Evolutionary conservation across 1,284 basidiomycete genomes (phyloP).

Genomic region (Puccinia hordei): DNA sequence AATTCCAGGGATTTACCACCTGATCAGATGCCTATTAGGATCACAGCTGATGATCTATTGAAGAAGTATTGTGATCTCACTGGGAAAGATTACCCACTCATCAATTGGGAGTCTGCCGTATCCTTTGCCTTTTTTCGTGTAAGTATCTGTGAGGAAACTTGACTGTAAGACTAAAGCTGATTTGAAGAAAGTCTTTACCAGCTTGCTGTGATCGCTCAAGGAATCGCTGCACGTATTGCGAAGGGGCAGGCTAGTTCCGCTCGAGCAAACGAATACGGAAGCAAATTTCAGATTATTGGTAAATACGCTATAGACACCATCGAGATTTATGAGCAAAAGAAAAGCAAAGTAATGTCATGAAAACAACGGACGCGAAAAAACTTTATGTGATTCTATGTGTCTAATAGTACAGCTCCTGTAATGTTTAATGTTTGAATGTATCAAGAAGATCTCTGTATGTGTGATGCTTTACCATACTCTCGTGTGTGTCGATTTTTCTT

Average conservation of each 20-base stretch:
- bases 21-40: slow-evolving; percentile 66
- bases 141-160: slow-evolving; percentile 57
- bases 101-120: slow-evolving; percentile 73
- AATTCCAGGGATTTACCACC: slow-evolving; percentile 65
- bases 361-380: not conserved
- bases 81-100: slow-evolving; percentile 70
- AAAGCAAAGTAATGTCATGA: slow-evolving; percentile 54
- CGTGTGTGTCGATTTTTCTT: no score
- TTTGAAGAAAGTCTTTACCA: slow-evolving; percentile 57
- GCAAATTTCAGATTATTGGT: slow-evolving; percentile 70
- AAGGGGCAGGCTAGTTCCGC: slow-evolving; percentile 84
- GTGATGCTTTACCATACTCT: no score
- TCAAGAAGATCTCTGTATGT: no score
- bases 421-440: not conserved
- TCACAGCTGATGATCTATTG: slow-evolving; percentile 72
- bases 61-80: slow-evolving; percentile 71
- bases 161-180: slow-evolving; percentile 52
- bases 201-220: slow-evolving; percentile 84
- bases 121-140: slow-evolving; percentile 88
- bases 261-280: slow-evolving; percentile 66
- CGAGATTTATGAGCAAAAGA: slow-evolving; percentile 61
- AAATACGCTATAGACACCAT: slow-evolving; percentile 67
- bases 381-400: not conserved
- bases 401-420: not conserved
- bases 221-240: slow-evolving; percentile 84